Base-by-base conservation (phyloP, 2,329 filamentous ascomycete species). In the Grosmannia huntii region DNA sequence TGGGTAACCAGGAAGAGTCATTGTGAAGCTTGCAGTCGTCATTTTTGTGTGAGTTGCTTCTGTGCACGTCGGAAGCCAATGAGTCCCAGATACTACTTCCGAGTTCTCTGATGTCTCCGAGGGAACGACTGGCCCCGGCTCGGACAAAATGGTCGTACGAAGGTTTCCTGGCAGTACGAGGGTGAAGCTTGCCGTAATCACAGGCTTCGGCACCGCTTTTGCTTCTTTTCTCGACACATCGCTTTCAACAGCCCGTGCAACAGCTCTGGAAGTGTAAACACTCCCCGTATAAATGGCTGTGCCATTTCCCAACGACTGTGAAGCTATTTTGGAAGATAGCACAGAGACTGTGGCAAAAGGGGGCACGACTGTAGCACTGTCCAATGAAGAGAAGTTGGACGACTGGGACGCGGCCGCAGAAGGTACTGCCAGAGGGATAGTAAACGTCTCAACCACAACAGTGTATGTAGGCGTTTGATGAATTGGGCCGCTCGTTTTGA, bases 111-210 rank as follows among this genome's bases (percentile, higher is more conserved):
- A n/a, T 6, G 41, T 19, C 3, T 10, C 5, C 25, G 25, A 31
- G 48, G 3, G 25, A 28, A 25, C 14, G n/a, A 14, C 48, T 28
- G 11, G 23, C 46, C 21, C 12, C n/a, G 21, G 52, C 23, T 41
- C 14, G 5, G 51, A n/a, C 11, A 33, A 10, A 4, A 36, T 38
- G 4, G n/a, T 36, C 3, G 51, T 36, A 14, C 9, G 51, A 6
- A 33, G 21, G 19, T 33, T n/a, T 3, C 27, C 27, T 11, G 61
- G 59, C n/a, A 63, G 4, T 6, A 53, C 59, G 19, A 63, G 38
- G 0, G 57, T 62, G 28, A 64, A 66, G 55, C 59, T 62, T n/a
- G 63, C 65, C 21, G 65, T 66, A n/a, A 59, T 56, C 53, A 60
- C 41, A 5, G 62, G 53, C 19, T 31, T 10, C 46, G 21, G 14